Conservation (phyloP, 2,329 filamentous ascomycete genomes). For the Rasamsonia emersonii region DNA sequence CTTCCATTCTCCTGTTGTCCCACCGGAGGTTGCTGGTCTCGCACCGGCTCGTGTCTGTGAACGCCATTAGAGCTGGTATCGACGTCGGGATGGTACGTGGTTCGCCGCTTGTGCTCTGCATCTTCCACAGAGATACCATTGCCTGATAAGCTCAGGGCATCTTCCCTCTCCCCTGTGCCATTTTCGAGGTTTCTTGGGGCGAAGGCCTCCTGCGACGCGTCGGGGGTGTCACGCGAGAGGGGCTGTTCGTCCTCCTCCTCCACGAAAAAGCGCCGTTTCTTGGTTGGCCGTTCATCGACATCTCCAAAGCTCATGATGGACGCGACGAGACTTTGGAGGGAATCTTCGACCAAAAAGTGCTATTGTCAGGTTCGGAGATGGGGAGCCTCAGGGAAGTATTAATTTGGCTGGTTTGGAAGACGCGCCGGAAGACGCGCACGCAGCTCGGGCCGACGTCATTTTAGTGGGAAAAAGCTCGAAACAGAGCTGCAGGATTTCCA, state of each 20-base stretch:
- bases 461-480: constrained; percentile 9
- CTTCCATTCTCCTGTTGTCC: constrained; percentile 9
- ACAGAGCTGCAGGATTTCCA: no score
- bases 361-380: no score
- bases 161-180: no score
- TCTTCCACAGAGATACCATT: neutral
- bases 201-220: neutral
- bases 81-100: no score
- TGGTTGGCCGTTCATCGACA: constrained; percentile 46
- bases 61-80: no score
- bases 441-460: constrained; percentile 22
- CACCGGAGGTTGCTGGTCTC: neutral
- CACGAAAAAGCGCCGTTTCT: constrained; percentile 56
- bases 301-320: constrained; percentile 29
- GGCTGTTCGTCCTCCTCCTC: constrained; percentile 33
- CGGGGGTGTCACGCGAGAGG: constrained; percentile 10
- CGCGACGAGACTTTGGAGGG: constrained; percentile 1
- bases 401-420: constrained; percentile 15
- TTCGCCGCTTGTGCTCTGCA: constrained; percentile 4
- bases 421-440: constrained; percentile 26
- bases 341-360: no score
- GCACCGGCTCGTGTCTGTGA: no score
- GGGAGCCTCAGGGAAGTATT: constrained; percentile 8
- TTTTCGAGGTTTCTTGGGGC: neutral
- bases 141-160: no score